phyloP scores from a whole-genome alignment of 805 yeast species.

The Metschnikowia koreensis region DNA sequence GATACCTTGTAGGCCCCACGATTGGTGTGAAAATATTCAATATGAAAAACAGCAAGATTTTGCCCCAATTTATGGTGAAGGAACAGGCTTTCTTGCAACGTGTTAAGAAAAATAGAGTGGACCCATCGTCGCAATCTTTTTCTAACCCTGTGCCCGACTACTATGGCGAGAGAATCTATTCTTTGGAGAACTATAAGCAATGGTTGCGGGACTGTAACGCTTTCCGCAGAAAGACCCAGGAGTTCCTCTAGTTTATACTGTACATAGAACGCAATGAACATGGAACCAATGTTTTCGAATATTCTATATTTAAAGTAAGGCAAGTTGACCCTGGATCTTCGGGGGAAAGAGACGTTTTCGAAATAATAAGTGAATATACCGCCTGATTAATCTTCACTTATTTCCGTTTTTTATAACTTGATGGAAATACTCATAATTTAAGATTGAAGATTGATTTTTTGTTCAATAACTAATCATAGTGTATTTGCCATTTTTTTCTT shows the following conservation, averaged over 20 bases:
- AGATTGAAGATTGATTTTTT: no score
- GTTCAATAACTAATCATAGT: no score
- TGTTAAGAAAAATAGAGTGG: constrained; percentile 77
- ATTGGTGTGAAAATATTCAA: constrained; percentile 72
- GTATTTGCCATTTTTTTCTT: no score
- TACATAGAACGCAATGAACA: constrained; percentile 5
- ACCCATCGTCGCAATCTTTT: constrained; percentile 86
- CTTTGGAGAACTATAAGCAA: constrained; percentile 81
- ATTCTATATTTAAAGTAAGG: background rate
- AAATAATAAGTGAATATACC: no score
- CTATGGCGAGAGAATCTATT: constrained; percentile 93
- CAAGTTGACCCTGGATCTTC: no score
- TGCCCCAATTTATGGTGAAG: constrained; percentile 53
- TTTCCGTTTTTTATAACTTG: no score
- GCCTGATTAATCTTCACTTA: no score
- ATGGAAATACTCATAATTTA: no score
- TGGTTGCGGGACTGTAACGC: constrained; percentile 97
- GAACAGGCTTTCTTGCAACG: constrained; percentile 74
- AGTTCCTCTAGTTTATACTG: constrained; percentile 50
- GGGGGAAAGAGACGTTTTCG: no score
- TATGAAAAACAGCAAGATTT: constrained; percentile 44
- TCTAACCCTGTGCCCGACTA: constrained; percentile 97
- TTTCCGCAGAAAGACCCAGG: constrained; percentile 76
- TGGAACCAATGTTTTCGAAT: background rate
- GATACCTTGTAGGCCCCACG: constrained; percentile 80